Percentiles rank a stretch among this genome's conserved stretches.
These are phyloP conservation scores for Polygonum maritimum DNA, from an alignment of 148 eudicot species.

Conservation along the genomic window DNA sequence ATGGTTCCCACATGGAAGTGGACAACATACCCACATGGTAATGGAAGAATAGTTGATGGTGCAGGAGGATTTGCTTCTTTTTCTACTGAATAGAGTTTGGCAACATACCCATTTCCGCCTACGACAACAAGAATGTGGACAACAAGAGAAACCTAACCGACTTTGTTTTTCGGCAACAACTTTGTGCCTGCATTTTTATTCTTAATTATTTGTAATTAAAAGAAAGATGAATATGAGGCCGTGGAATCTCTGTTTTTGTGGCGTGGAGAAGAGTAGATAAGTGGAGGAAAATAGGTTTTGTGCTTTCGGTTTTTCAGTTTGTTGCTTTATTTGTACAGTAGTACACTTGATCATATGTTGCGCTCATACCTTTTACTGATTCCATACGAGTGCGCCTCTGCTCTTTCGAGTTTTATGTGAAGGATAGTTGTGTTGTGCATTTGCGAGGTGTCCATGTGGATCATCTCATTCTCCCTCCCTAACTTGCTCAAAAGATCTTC, in stretches of 20 bases:
- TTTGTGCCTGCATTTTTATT: too few relatives aligned
- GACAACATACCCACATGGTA: too few relatives aligned
- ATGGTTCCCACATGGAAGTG: neutral
- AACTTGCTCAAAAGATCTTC: too few relatives aligned
- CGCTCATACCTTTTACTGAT: neutral
- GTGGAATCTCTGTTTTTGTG: neutral
- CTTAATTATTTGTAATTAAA: too few relatives aligned
- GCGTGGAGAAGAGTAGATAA: neutral
- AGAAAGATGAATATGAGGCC: neutral
- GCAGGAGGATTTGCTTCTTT: neutral
- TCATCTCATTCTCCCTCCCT: too few relatives aligned
- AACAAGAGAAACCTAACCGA: neutral
- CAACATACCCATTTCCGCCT: neutral
- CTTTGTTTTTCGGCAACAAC: neutral
- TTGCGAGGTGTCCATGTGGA: neutral
- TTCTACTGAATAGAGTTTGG: neutral
- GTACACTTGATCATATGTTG: neutral
- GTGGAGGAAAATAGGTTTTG: neutral
- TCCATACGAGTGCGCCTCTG: too few relatives aligned
- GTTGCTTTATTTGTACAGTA: neutral
- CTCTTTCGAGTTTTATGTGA: neutral
- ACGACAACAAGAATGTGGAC: neutral
- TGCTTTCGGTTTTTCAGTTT: neutral
- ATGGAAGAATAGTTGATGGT: neutral
- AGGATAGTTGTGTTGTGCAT: neutral